These are phyloP conservation scores for Picea glauca DNA, from an alignment of 75 land plant species.

Conservation along the genomic window DNA sequence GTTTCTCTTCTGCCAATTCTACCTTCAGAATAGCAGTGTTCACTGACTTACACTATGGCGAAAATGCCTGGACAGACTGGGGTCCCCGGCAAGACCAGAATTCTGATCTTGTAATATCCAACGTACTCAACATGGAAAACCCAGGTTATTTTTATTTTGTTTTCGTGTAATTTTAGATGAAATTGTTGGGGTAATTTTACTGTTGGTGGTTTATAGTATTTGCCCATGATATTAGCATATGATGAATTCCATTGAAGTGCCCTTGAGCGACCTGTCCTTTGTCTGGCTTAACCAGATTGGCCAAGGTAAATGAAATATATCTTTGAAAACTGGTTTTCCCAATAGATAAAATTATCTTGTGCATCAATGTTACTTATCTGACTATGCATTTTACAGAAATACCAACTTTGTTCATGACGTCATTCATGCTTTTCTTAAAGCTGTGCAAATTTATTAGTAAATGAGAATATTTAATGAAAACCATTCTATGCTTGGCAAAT, in stretches of 20 bases:
- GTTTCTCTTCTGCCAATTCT: neutral
- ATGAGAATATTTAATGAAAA: neutral
- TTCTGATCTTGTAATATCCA: conserved; percentile 55
- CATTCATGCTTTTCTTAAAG: neutral
- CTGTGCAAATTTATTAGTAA: neutral
- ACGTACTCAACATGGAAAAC: conserved; percentile 44
- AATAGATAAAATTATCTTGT: too few relatives aligned
- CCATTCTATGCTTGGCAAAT: neutral
- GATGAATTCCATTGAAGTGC: too few relatives aligned
- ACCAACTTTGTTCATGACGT: neutral
- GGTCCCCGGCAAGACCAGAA: conserved; percentile 79
- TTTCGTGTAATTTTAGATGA: neutral
- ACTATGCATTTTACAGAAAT: neutral
- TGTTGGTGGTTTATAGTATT: too few relatives aligned
- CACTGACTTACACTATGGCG: conserved; percentile 92
- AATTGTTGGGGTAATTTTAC: too few relatives aligned
- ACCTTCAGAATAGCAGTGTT: conserved; percentile 80
- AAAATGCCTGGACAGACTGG: conserved; percentile 87
- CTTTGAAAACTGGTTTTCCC: too few relatives aligned
- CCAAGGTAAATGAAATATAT: too few relatives aligned
- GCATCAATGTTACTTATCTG: too few relatives aligned
- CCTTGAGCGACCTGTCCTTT: too few relatives aligned
- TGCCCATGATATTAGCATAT: too few relatives aligned
- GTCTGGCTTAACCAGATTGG: too few relatives aligned
- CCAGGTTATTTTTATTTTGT: conserved; percentile 37